These are phyloP conservation scores for Candolleomyces eurysporus DNA, from an alignment of 768 basidiomycete species.

Conservation along the genomic window DNA sequence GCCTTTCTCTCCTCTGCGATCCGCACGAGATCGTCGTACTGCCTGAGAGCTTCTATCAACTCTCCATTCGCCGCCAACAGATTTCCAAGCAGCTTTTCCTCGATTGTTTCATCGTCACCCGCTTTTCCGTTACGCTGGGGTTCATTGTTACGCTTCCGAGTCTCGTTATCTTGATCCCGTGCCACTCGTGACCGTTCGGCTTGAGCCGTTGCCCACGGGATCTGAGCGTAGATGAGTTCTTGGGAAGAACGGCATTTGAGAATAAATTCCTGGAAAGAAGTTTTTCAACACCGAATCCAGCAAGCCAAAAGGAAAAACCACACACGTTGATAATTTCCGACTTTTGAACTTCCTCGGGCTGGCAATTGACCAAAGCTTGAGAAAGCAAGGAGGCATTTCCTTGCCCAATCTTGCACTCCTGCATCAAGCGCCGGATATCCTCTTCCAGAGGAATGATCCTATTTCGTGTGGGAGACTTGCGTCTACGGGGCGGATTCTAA, in stretches of 20 bases:
- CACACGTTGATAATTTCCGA: constrained; percentile 68
- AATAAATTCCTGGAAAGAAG: constrained; percentile 92
- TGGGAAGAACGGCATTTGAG: constrained; percentile 76
- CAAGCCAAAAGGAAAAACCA: constrained; percentile 3
- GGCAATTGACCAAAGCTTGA: constrained; percentile 67
- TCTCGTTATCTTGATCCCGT: constrained; percentile 23
- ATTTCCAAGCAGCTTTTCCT: constrained; percentile 73
- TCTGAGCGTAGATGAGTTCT: constrained; percentile 82
- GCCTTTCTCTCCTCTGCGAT: constrained; percentile 62
- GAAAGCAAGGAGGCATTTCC: constrained; percentile 77
- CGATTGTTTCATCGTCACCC: constrained; percentile 51
- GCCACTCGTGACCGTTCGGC: constrained; percentile 66
- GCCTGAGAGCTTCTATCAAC: constrained; percentile 62
- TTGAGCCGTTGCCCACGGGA: constrained; percentile 85
- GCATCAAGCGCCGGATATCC: constrained; percentile 77
- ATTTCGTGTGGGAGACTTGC: constrained; percentile 27
- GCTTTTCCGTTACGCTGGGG: neutral
- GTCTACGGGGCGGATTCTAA: constrained; percentile 7
- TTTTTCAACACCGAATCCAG: neutral
- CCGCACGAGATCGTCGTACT: constrained; percentile 76
- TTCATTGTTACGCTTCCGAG: constrained; percentile 9
- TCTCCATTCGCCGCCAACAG: constrained; percentile 74
- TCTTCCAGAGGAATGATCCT: constrained; percentile 71
- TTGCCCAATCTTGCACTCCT: constrained; percentile 81
- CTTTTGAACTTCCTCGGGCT: constrained; percentile 65